Evolutionary conservation across 805 yeast genomes (phyloP).

Genomic region (Myxozyma sirexii): DNA sequence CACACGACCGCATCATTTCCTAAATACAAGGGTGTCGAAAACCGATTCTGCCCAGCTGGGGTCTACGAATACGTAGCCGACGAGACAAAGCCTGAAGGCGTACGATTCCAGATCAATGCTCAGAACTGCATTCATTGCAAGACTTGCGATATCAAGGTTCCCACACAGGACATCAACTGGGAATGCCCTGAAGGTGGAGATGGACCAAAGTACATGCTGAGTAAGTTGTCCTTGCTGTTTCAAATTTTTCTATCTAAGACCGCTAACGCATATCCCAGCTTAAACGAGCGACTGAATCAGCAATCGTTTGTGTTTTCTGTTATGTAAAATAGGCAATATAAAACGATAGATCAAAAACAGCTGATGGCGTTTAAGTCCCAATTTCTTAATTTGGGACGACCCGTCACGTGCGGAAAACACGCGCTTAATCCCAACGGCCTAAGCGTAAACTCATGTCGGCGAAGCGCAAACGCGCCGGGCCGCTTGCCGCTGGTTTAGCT

Average conservation of each 20-base stretch:
- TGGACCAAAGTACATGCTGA: slow-evolving; percentile 78
- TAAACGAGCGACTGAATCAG: too few species aligned
- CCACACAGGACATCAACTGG: slow-evolving; percentile 93
- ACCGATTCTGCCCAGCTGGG: slow-evolving; percentile 96
- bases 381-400: too few species aligned
- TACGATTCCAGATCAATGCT: slow-evolving; percentile 87
- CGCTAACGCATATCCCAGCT: background rate
- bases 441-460: background rate
- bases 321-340: too few species aligned
- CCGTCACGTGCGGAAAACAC: background rate
- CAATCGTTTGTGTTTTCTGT: too few species aligned
- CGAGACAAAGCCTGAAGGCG: slow-evolving; percentile 59
- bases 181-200: slow-evolving; percentile 99
- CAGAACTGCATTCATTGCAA: slow-evolving; percentile 99
- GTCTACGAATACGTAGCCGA: slow-evolving; percentile 92
- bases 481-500: background rate
- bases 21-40: slow-evolving; percentile 82
- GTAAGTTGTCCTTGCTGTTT: too few species aligned
- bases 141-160: slow-evolving; percentile 90
- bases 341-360: too few species aligned
- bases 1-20: slow-evolving; percentile 76
- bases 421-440: background rate
- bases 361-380: too few species aligned
- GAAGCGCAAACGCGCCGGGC: slow-evolving; percentile 5
- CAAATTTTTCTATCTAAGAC: too few species aligned